Evolutionary conservation across 2,329 filamentous ascomycete species (phyloP).

Genomic region (Exserohilum turcica): DNA sequence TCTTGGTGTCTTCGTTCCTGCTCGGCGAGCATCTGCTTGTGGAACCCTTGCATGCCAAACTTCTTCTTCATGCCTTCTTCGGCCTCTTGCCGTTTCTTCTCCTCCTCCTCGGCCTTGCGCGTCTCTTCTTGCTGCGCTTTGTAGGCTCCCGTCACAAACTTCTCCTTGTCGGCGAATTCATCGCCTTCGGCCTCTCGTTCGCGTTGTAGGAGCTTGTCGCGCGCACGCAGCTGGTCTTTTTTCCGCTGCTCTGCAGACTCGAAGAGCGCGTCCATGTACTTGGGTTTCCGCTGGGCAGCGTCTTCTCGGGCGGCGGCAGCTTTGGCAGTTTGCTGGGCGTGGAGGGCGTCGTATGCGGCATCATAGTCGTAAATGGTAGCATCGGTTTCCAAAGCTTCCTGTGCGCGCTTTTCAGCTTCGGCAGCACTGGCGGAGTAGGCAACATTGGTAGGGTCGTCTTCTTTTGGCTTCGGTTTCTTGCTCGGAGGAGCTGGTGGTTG

Average conservation of each 20-base stretch:
- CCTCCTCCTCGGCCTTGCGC: conserved; percentile 70
- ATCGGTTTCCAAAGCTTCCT: conserved; percentile 70
- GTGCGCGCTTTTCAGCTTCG: conserved; percentile 66
- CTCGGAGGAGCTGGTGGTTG: conserved; percentile 40
- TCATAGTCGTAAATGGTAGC: conserved; percentile 86
- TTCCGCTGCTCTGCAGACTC: conserved; percentile 77
- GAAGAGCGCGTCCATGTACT: conserved; percentile 77
- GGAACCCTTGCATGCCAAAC: conserved; percentile 78
- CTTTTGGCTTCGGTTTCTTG: conserved; percentile 46
- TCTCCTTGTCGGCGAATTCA: conserved; percentile 80
- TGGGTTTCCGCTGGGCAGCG: conserved; percentile 67
- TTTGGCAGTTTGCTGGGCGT: conserved; percentile 61
- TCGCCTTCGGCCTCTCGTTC: conserved; percentile 82
- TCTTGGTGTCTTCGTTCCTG: conserved; percentile 73
- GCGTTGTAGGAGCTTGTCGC: conserved; percentile 78
- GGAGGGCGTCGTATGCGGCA: conserved; percentile 76
- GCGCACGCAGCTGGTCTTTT: conserved; percentile 75
- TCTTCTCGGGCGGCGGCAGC: conserved; percentile 59
- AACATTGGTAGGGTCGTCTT: conserved; percentile 44
- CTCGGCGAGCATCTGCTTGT: conserved; percentile 72
- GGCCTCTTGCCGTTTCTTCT: conserved; percentile 67
- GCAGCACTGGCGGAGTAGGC: conserved; percentile 71
- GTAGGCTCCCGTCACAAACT: conserved; percentile 84
- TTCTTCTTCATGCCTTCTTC: conserved; percentile 68
- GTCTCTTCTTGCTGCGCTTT: conserved; percentile 81